Evolutionary conservation across 2,329 filamentous ascomycete species (phyloP).

Genomic region (Dendryphion nanum): DNA sequence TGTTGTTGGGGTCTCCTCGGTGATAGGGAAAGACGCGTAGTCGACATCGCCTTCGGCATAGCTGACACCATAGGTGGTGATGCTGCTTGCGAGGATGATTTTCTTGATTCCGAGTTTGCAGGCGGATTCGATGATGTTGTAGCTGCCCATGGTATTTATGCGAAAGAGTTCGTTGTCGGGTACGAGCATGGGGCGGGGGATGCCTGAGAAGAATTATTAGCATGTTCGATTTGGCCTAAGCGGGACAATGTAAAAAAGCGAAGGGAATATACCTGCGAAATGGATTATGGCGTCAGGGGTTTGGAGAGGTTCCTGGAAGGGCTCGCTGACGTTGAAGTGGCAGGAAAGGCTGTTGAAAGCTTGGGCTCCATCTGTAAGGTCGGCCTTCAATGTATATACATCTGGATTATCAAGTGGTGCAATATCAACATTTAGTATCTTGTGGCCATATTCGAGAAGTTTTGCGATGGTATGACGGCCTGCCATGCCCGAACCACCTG

Average conservation of each 20-base stretch:
- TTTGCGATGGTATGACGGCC: slow-evolving; percentile 49
- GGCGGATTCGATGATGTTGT: slow-evolving; percentile 62
- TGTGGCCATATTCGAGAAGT: slow-evolving; percentile 51
- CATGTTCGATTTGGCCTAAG: no score
- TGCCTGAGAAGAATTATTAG: slow-evolving; percentile 14
- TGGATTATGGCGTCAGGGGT: slow-evolving; percentile 61
- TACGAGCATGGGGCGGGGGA: slow-evolving; percentile 58
- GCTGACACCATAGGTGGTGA: slow-evolving; percentile 60
- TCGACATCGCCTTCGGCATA: slow-evolving; percentile 58
- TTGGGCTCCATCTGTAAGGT: slow-evolving; percentile 55
- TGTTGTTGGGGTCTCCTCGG: slow-evolving; percentile 56
- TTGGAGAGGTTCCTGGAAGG: slow-evolving; percentile 33
- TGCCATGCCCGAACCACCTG: slow-evolving; percentile 54
- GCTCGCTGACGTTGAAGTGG: slow-evolving; percentile 52
- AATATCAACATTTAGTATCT: slow-evolving; percentile 56
- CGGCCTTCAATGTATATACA: slow-evolving; percentile 55
- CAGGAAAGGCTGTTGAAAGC: slow-evolving; percentile 56
- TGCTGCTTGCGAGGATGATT: slow-evolving; percentile 57
- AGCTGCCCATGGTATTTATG: slow-evolving; percentile 36
- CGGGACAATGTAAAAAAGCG: no score
- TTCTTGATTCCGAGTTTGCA: slow-evolving; percentile 61
- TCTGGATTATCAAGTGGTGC: slow-evolving; percentile 43
- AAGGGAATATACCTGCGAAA: slow-evolving; percentile 47
- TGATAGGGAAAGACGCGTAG: slow-evolving; percentile 57
- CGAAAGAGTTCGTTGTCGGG: slow-evolving; percentile 60